phyloP scores from a whole-genome alignment of 2,329 filamentous ascomycete species.

The Alternaria burnsii region DNA sequence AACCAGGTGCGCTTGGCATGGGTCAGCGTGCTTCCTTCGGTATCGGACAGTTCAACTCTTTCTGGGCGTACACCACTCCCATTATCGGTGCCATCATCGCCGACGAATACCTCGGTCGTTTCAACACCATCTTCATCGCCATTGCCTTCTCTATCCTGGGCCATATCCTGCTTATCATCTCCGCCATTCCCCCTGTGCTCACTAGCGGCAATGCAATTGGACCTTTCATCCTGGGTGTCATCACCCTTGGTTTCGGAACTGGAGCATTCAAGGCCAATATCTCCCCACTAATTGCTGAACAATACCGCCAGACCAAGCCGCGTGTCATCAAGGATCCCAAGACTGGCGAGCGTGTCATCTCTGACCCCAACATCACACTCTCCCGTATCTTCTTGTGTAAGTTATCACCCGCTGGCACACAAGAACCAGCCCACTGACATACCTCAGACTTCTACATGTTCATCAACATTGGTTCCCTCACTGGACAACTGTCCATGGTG shows the following conservation, averaged over 20 bases:
- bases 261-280: slow-evolving; percentile 59
- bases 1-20: slow-evolving; percentile 48
- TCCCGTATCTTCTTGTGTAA: slow-evolving; percentile 64
- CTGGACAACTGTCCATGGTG: slow-evolving; percentile 76
- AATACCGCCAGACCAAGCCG: slow-evolving; percentile 68
- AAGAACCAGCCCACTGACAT: neutral
- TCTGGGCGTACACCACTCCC: slow-evolving; percentile 54
- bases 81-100: slow-evolving; percentile 65
- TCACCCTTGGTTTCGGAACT: slow-evolving; percentile 57
- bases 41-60: slow-evolving; percentile 50
- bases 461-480: slow-evolving; percentile 67
- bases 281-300: slow-evolving; percentile 74
- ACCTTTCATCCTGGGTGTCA: slow-evolving; percentile 61
- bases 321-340: slow-evolving; percentile 62
- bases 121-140: slow-evolving; percentile 66
- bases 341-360: slow-evolving; percentile 72
- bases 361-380: slow-evolving; percentile 74
- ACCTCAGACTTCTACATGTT: slow-evolving; percentile 27
- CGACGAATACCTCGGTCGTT: slow-evolving; percentile 67
- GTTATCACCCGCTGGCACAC: neutral
- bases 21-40: slow-evolving; percentile 50
- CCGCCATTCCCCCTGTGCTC: slow-evolving; percentile 60
- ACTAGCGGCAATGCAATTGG: slow-evolving; percentile 56
- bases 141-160: slow-evolving; percentile 61
- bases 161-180: slow-evolving; percentile 63